phyloP scores from a whole-genome alignment of 257 asterid species.

The Nicotiana undulata region DNA sequence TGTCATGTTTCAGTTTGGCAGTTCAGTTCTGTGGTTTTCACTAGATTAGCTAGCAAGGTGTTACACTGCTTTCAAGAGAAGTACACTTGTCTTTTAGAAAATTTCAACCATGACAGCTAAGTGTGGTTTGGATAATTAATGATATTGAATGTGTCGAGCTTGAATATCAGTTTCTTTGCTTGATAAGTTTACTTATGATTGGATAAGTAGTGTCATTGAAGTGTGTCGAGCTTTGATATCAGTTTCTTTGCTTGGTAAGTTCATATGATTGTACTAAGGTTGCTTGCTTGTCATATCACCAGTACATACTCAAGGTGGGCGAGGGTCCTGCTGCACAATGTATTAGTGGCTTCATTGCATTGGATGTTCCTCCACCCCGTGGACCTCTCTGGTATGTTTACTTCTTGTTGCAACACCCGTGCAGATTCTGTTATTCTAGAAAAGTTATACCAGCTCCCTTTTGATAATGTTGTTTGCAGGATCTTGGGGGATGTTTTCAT shows the following conservation, averaged over 20 bases:
- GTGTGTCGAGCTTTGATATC: background rate
- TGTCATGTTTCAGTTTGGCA: background rate
- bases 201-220: background rate
- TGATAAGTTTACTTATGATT: no score
- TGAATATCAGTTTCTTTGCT: no score
- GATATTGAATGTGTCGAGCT: no score
- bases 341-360: slow-evolving; percentile 62
- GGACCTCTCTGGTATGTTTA: slow-evolving; percentile 73
- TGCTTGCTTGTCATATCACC: slow-evolving; percentile 8
- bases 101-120: background rate
- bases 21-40: background rate
- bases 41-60: background rate
- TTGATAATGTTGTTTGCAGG: slow-evolving; percentile 28
- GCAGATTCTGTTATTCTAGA: background rate
- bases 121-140: background rate
- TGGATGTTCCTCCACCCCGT: slow-evolving; percentile 75
- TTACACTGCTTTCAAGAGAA: background rate
- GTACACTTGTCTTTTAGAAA: background rate
- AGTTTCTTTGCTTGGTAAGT: background rate
- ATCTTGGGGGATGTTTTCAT: slow-evolving; percentile 90
- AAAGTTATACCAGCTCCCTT: background rate
- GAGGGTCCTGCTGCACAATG: slow-evolving; percentile 67
- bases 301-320: slow-evolving; percentile 71
- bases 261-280: background rate
- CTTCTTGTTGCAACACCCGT: background rate